Percentiles rank a stretch among this genome's conserved stretches.
phyloP scores from a whole-genome alignment of 768 basidiomycete genomes.

The Russula abietina region DNA sequence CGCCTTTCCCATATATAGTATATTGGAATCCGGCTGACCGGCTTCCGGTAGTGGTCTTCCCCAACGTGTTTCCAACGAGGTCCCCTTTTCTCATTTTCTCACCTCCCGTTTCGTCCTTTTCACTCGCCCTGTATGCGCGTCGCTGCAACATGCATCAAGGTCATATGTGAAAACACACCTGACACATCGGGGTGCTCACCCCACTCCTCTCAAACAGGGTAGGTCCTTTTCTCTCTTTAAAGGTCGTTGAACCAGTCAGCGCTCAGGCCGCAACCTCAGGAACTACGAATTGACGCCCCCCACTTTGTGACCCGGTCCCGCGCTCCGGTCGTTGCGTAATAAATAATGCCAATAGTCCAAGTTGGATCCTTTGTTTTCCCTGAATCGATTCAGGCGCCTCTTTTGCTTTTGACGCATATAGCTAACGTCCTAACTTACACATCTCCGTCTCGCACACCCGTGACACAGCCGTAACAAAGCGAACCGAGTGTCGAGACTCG shows the following conservation, averaged over 20 bases:
- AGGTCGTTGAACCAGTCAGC: not conserved
- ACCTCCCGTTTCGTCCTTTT: not conserved
- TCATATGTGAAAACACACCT: conserved; percentile 8
- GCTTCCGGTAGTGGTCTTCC: too few species aligned
- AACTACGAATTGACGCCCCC: not conserved
- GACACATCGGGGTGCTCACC: not conserved
- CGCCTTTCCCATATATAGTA: too few species aligned
- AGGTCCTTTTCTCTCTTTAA: not conserved
- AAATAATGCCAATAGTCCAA: not conserved
- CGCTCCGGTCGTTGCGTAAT: conserved; percentile 6
- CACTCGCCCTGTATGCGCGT: not conserved
- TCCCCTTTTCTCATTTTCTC: not conserved
- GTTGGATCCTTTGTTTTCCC: not conserved
- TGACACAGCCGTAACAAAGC: not conserved
- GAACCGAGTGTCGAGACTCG: conserved; percentile 6
- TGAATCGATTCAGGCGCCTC: conserved; percentile 8
- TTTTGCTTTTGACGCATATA: not conserved
- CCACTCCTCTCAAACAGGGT: not conserved
- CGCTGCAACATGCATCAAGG: not conserved
- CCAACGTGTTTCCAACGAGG: conserved; percentile 22
- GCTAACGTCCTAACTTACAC: conserved; percentile 11
- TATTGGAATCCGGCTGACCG: too few species aligned
- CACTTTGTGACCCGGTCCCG: conserved; percentile 1
- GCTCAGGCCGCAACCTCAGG: not conserved
- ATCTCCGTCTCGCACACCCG: conserved; percentile 4